Conservation (phyloP, 352 stramenopile genomes). For the Pelagophyceae sp. region DNA sequence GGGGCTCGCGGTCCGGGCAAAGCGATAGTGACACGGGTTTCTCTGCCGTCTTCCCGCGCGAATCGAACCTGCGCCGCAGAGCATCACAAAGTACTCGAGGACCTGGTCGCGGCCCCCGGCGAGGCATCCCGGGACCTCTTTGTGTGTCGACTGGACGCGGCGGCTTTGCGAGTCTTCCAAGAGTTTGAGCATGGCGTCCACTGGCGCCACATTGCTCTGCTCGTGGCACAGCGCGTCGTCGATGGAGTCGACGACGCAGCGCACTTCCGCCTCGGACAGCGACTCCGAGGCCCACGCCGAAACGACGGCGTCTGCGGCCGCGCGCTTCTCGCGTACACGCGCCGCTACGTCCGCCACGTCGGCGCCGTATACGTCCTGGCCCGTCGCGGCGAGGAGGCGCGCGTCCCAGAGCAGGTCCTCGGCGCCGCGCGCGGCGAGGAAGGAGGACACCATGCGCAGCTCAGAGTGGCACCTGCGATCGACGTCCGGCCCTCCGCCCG, state of each 20-base stretch:
- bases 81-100: too few species aligned
- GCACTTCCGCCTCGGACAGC: conserved; percentile 55
- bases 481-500: too few species aligned
- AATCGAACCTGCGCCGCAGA: conserved; percentile 66
- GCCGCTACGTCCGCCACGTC: not conserved
- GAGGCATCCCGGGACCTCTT: too few species aligned
- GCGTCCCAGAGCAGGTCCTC: conserved; percentile 60
- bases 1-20: not conserved
- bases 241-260: conserved; percentile 85
- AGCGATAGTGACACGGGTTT: not conserved
- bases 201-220: conserved; percentile 84
- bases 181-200: conserved; percentile 79
- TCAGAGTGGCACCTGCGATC: conserved; percentile 49
- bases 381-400: conserved; percentile 54
- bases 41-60: not conserved
- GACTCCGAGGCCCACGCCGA: conserved; percentile 24
- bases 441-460: conserved; percentile 55
- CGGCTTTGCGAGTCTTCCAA: too few species aligned
- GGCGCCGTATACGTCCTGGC: conserved; percentile 24
- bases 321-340: conserved; percentile 18
- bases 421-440: conserved; percentile 50
- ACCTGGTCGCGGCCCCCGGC: too few species aligned
- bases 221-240: conserved; percentile 89
- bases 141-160: too few species aligned
- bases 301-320: conserved; percentile 32